Evolutionary conservation across 2,329 filamentous ascomycete genomes (phyloP).

Genomic region (Apiospora koreana): DNA sequence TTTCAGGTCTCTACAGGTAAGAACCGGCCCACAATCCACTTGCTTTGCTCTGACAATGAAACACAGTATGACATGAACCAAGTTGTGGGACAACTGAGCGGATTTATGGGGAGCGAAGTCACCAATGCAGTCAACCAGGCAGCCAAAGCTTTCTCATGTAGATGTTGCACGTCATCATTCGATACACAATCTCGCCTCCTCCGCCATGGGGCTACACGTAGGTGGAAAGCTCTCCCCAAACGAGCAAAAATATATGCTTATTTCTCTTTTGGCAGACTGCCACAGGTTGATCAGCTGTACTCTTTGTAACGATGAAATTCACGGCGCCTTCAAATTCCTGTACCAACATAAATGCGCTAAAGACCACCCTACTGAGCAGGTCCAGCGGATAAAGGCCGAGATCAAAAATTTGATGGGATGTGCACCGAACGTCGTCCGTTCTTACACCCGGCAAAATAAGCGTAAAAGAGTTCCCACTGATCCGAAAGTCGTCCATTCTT

Average conservation of each 20-base stretch:
- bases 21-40: background rate
- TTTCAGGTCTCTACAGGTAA: background rate
- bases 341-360: background rate
- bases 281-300: background rate
- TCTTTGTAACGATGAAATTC: background rate
- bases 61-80: background rate
- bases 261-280: background rate
- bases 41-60: background rate
- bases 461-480: background rate
- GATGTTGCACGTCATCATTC: background rate
- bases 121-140: background rate
- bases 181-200: background rate
- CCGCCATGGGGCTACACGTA: background rate
- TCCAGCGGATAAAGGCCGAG: background rate
- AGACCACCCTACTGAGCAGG: background rate
- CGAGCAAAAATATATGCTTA: background rate
- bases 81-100: background rate
- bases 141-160: background rate
- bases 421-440: background rate
- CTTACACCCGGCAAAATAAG: background rate
- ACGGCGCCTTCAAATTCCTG: background rate
- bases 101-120: background rate
- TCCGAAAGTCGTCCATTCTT: background rate
- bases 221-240: background rate
- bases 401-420: background rate